phyloP scores from a whole-genome alignment of 1,284 basidiomycete genomes.

The Ceratobasidium sp. region DNA sequence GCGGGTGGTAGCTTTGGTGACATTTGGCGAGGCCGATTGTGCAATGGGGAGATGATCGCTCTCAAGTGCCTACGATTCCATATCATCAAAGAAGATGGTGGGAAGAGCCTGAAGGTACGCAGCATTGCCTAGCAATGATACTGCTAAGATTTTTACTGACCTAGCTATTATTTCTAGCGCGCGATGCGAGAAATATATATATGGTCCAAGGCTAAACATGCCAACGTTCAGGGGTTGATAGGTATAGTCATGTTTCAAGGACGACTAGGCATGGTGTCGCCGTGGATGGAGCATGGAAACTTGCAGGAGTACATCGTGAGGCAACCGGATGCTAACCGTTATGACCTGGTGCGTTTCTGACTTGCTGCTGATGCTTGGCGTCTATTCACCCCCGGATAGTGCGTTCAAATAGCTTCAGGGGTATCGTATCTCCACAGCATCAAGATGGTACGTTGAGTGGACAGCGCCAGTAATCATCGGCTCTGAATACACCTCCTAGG shows the following conservation, averaged over 20 bases:
- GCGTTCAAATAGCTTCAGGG: slow-evolving; percentile 4
- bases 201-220: slow-evolving; percentile 22
- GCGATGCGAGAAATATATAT: slow-evolving; percentile 18
- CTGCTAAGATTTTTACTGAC: too few relatives aligned
- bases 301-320: slow-evolving; percentile 11
- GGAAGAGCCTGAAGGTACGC: slow-evolving; percentile 10
- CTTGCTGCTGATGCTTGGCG: neutral
- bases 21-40: slow-evolving; percentile 1
- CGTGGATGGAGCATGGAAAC: slow-evolving; percentile 26
- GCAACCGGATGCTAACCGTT: neutral
- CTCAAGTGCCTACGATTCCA: slow-evolving; percentile 3
- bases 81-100: neutral
- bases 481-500: neutral
- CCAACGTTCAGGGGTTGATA: slow-evolving; percentile 2
- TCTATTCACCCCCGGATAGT: neutral
- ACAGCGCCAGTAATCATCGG: neutral
- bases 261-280: slow-evolving; percentile 17
- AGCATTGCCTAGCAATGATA: too few relatives aligned
- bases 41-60: slow-evolving; percentile 3
- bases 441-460: neutral
- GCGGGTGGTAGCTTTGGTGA: slow-evolving; percentile 14
- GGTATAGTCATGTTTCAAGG: slow-evolving; percentile 26
- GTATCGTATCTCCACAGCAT: slow-evolving; percentile 16
- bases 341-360: neutral
- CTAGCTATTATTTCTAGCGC: neutral